These are phyloP conservation scores for Populus hybrid DNA, from an alignment of 441 rosid species.

Conservation along the genomic window DNA sequence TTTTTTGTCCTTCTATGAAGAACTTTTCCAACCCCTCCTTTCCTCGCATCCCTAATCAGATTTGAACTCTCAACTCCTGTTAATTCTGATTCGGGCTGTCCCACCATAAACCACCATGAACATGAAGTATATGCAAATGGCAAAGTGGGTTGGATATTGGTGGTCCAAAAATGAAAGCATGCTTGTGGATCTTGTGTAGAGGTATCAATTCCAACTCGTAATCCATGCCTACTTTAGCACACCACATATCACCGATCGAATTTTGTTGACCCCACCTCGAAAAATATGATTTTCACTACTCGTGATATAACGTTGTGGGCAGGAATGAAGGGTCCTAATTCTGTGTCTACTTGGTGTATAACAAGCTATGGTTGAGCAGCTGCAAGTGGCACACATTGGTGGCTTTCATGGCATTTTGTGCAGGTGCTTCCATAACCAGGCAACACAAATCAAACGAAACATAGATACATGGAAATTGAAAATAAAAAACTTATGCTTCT, in stretches of 20 bases:
- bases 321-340: background rate
- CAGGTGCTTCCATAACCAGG: background rate
- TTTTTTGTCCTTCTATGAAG: slow-evolving; percentile 10
- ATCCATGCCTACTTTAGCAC: slow-evolving; percentile 4
- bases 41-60: background rate
- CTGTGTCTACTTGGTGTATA: background rate
- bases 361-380: background rate
- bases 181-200: slow-evolving; percentile 9
- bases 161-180: slow-evolving; percentile 16
- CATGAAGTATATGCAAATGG: background rate
- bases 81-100: slow-evolving; percentile 1
- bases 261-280: slow-evolving; percentile 18
- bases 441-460: background rate
- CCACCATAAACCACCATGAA: slow-evolving; percentile 9
- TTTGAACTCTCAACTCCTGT: background rate
- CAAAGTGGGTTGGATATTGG: background rate
- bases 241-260: slow-evolving; percentile 5
- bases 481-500: background rate
- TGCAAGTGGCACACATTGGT: background rate
- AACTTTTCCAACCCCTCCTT: background rate
- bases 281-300: slow-evolving; percentile 1
- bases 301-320: background rate
- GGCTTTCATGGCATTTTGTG: background rate
- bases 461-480: background rate
- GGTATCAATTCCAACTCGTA: slow-evolving; percentile 1